phyloP scores from a whole-genome alignment of 805 yeast genomes.

The Starmerella stellata region DNA sequence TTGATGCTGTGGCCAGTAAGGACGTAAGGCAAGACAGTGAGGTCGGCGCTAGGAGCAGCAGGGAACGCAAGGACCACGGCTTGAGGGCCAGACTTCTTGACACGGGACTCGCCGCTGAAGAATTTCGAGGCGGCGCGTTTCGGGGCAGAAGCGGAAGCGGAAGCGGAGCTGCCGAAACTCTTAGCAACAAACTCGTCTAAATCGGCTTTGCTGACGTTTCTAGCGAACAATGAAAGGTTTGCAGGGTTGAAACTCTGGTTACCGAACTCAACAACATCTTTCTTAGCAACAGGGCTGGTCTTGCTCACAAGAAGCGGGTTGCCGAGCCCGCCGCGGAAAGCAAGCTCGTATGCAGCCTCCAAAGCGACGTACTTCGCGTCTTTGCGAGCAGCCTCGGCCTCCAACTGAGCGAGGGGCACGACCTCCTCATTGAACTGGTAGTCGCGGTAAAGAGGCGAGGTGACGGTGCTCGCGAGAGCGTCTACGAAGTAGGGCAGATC shows the following conservation, averaged over 20 bases:
- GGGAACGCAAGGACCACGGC: slow-evolving; percentile 74
- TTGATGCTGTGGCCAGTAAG: slow-evolving; percentile 37
- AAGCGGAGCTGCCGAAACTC: slow-evolving; percentile 40
- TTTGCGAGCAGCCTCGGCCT: slow-evolving; percentile 29
- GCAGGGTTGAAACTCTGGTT: slow-evolving; percentile 46
- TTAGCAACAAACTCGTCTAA: slow-evolving; percentile 46
- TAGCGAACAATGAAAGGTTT: slow-evolving; percentile 52
- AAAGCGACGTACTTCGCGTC: slow-evolving; percentile 43
- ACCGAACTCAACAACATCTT: slow-evolving; percentile 52
- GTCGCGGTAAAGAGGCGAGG: slow-evolving; percentile 56
- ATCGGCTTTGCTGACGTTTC: slow-evolving; percentile 58
- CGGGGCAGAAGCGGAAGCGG: slow-evolving; percentile 29
- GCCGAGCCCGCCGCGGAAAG: slow-evolving; percentile 81
- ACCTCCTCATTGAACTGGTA: slow-evolving; percentile 74
- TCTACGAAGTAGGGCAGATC: slow-evolving; percentile 84
- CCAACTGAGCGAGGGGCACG: slow-evolving; percentile 55
- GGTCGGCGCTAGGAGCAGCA: slow-evolving; percentile 39
- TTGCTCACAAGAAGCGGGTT: slow-evolving; percentile 63
- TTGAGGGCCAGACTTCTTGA: slow-evolving; percentile 42
- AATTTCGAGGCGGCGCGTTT: slow-evolving; percentile 24
- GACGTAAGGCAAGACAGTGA: slow-evolving; percentile 52
- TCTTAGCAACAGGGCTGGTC: slow-evolving; percentile 36
- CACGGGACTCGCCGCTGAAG: slow-evolving; percentile 44
- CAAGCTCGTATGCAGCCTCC: slow-evolving; percentile 60
- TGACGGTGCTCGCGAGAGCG: slow-evolving; percentile 51